phyloP scores from a whole-genome alignment of 352 stramenopile genomes.

The Globisporangium okanoganense region DNA sequence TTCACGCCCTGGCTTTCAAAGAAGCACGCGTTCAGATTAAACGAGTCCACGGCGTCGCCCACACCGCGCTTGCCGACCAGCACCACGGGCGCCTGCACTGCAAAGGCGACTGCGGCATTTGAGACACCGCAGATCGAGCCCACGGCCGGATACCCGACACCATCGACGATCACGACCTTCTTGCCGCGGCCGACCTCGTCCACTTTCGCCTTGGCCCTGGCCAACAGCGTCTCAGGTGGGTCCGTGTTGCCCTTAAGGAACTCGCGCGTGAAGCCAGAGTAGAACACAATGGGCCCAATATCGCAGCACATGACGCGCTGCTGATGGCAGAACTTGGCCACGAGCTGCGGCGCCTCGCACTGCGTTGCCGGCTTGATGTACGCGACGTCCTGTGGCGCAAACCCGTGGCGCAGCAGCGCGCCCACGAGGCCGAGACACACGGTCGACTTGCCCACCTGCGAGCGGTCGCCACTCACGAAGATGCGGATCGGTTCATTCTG shows the following conservation, averaged over 20 bases:
- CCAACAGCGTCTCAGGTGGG: constrained; percentile 77
- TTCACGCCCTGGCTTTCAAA: constrained; percentile 89
- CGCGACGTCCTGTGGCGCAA: constrained; percentile 71
- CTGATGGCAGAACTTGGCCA: constrained; percentile 91
- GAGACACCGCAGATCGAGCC: constrained; percentile 80
- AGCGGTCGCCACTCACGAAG: constrained; percentile 74
- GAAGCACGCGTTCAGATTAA: constrained; percentile 96
- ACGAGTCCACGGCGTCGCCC: constrained; percentile 96
- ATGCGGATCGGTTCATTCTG: constrained; percentile 33
- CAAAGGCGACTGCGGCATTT: constrained; percentile 64
- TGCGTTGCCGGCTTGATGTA: constrained; percentile 99
- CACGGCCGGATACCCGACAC: constrained; percentile 94
- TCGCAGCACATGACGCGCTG: constrained; percentile 85
- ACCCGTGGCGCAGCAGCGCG: constrained; percentile 74
- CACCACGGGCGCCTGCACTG: constrained; percentile 81
- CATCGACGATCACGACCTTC: constrained; percentile 94
- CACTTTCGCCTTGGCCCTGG: constrained; percentile 81
- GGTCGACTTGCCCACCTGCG: constrained; percentile 96
- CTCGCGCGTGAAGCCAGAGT: constrained; percentile 95
- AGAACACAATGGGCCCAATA: constrained; percentile 96
- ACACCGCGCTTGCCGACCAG: constrained; percentile 96
- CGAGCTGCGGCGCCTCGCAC: constrained; percentile 93
- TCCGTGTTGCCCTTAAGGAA: constrained; percentile 93
- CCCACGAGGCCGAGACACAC: constrained; percentile 94
- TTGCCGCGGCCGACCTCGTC: constrained; percentile 86